Conservation (phyloP, 2,329 filamentous ascomycete genomes). For the Pseudogymnoascus sp. region DNA sequence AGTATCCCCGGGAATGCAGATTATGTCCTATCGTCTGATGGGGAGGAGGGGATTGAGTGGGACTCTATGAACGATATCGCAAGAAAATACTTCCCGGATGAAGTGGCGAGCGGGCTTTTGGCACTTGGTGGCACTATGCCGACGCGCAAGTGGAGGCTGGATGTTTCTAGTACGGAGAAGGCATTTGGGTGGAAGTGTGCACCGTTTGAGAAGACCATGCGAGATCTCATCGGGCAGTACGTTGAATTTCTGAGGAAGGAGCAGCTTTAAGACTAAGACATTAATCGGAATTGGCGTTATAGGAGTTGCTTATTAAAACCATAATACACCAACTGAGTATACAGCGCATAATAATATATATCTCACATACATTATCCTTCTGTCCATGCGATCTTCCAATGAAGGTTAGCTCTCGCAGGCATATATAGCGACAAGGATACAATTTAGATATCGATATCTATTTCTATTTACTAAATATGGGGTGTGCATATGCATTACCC, state of each 20-base stretch:
- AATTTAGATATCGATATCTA: not conserved
- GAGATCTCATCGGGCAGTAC: constrained; percentile 30
- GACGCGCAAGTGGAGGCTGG: constrained; percentile 27
- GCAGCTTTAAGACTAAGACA: not conserved
- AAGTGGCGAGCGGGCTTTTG: constrained; percentile 26
- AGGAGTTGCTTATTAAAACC: not conserved
- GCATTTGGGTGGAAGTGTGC: constrained; percentile 30
- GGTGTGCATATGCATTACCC: not conserved
- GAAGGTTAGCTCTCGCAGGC: not conserved
- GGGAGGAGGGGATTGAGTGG: constrained; percentile 29
- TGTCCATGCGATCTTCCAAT: not conserved
- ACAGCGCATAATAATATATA: not conserved
- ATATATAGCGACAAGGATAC: not conserved
- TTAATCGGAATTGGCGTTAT: not conserved
- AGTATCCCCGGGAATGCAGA: not conserved
- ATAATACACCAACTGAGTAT: not conserved
- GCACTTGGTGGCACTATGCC: constrained; percentile 25
- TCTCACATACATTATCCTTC: too few relatives aligned
- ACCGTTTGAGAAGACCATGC: constrained; percentile 31
- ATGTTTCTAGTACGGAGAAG: constrained; percentile 28
- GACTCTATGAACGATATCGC: constrained; percentile 34
- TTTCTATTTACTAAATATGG: not conserved
- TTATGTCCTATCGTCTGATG: not conserved
- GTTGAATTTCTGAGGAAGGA: constrained; percentile 23
- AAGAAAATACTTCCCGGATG: constrained; percentile 27